Evolutionary conservation across 441 rosid species (phyloP).

Genomic region (Heliophila coronopifolia): DNA sequence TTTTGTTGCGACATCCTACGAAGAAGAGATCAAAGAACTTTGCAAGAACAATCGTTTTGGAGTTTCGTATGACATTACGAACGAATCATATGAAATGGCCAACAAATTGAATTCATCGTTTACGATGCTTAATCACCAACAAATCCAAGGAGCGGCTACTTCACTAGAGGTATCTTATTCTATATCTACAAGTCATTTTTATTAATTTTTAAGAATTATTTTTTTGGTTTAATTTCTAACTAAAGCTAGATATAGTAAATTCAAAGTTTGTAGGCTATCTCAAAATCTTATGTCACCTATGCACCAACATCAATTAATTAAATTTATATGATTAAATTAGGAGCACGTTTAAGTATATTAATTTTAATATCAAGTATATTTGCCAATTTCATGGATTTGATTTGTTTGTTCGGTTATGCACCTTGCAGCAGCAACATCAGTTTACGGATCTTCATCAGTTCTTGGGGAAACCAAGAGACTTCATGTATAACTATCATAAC

Average conservation of each 20-base stretch:
- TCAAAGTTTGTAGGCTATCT: conserved; percentile 1
- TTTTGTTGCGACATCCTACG: conserved; percentile 25
- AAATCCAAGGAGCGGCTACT: conserved; percentile 28
- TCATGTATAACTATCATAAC: conserved; percentile 26
- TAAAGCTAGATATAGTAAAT: neutral
- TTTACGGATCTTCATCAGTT: conserved; percentile 32
- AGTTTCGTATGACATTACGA: conserved; percentile 24
- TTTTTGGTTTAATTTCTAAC: neutral
- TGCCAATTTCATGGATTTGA: neutral
- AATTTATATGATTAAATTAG: neutral
- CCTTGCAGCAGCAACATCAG: conserved; percentile 37
- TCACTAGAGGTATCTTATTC: conserved; percentile 42
- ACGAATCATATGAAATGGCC: conserved; percentile 33
- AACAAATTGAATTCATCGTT: conserved; percentile 37
- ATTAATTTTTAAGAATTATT: neutral
- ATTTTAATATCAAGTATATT: too few relatives aligned
- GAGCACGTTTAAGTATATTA: too few relatives aligned
- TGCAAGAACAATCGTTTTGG: conserved; percentile 23
- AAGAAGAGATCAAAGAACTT: conserved; percentile 28
- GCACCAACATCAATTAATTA: neutral
- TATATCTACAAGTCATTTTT: neutral
- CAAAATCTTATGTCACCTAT: neutral
- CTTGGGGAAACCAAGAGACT: conserved; percentile 36
- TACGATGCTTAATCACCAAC: conserved; percentile 32
- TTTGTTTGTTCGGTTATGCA: neutral